These are phyloP conservation scores for Candida morakotiae DNA, from an alignment of 805 yeast genomes.

Conservation along the genomic window DNA sequence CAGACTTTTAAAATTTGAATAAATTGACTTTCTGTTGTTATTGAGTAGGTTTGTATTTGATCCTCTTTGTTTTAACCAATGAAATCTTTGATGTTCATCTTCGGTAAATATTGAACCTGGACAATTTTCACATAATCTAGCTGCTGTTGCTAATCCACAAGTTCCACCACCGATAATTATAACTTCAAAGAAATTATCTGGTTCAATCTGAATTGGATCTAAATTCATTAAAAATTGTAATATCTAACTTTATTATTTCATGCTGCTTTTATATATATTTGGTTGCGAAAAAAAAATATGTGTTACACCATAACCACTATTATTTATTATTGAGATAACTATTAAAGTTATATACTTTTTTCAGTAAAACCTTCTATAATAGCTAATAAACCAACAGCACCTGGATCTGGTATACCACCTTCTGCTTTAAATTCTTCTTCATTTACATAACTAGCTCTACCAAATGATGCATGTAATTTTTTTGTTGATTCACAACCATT, in stretches of 20 bases:
- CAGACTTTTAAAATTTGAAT: conserved; percentile 13
- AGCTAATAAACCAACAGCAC: conserved; percentile 83
- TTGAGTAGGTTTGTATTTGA: conserved; percentile 22
- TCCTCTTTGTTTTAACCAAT: conserved; percentile 37
- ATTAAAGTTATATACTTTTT: conserved; percentile 2
- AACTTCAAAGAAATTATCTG: conserved; percentile 27
- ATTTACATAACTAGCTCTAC: conserved; percentile 87
- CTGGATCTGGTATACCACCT: conserved; percentile 91
- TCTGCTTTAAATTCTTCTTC: conserved; percentile 52
- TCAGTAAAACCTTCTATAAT: conserved; percentile 42
- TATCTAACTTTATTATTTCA: no score
- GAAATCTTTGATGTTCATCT: conserved; percentile 44
- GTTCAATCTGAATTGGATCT: conserved; percentile 6
- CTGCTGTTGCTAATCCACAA: conserved; percentile 38
- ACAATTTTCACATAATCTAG: conserved; percentile 38
- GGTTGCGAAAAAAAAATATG: conserved; percentile 5
- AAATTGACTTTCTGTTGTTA: conserved; percentile 8
- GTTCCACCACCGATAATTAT: conserved; percentile 46
- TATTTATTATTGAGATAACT: conserved; percentile 5
- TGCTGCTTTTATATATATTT: conserved; percentile 1
- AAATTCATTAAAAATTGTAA: conserved; percentile 7
- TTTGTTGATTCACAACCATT: conserved; percentile 77
- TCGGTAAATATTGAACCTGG: conserved; percentile 44
- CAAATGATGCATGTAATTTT: conserved; percentile 76
- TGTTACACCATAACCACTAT: conserved; percentile 5